Base-by-base conservation (phyloP, 768 basidiomycete species). In the Rhodotorula kratochvilovae region DNA sequence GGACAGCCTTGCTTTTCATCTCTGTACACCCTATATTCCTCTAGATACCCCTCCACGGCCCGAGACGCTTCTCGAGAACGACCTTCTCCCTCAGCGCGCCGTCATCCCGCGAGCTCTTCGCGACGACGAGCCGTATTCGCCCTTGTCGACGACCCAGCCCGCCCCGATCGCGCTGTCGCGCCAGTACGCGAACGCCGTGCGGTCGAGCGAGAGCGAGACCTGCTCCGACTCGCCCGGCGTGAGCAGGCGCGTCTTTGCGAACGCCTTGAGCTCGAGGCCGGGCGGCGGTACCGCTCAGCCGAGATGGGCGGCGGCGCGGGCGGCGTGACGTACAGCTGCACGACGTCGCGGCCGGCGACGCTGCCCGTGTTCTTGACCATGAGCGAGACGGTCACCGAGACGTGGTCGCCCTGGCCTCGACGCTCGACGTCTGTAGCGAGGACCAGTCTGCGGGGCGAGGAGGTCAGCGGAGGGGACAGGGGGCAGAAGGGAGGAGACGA, bases 291-390 rank as follows among this genome's bases (percentile, higher is more conserved):
- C 11, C 81, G 78, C 25, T 27, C 48, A 5, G 25, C 13, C 12
- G 48, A 27, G 48, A 50, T 50, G 12, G 48, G 48, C 5, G 79
- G 78, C 68, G 12, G 83, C 31, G 33, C 25, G 80, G 43, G 83
- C 68, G 61, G 82, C 15, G 81, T 80, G 55, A 89, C 81, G 81
- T 92, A 92, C 66, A 90, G 75, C 77, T 91, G 90, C 8, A 86
- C 85, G 76, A 89, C 83, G 77, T 91, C 89, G 15, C 86, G 85
- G 17, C 90, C 90, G 1, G 81, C 51, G 36, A 85, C 70, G 10
- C 75, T 62, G 7, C 90, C 89, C 0, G 87, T 88, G 81, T 91
- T 91, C 12, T 82, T 85, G 64, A 90, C 81, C 5, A 81, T 83
- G 63, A 88, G 79, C 2, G 83, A 83, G 54, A 83, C 84, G 7